Conservation (phyloP, 176 grass and related monocot species). For the Saccharum officinarum region DNA sequence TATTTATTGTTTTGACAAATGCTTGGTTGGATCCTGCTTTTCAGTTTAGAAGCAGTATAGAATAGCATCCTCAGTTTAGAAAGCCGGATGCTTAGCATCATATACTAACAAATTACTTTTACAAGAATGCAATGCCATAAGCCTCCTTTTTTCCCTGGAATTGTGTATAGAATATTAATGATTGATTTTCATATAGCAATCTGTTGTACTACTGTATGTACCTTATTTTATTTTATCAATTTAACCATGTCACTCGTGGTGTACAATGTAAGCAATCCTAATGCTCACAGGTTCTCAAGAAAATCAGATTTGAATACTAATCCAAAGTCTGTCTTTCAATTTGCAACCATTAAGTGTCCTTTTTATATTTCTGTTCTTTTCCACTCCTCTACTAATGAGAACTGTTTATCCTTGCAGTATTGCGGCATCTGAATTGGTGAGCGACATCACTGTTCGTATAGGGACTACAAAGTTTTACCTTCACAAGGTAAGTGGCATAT, state of each 20-base stretch:
- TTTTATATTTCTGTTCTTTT: slow-evolving; percentile 23
- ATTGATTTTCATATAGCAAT: background rate
- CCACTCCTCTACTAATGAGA: slow-evolving; percentile 5
- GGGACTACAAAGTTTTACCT: slow-evolving; percentile 82
- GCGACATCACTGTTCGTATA: slow-evolving; percentile 73
- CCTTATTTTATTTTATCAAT: background rate
- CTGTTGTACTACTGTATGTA: background rate
- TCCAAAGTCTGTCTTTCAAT: background rate
- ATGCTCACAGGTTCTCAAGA: background rate
- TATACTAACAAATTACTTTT: background rate
- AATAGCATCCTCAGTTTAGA: background rate
- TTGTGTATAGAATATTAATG: background rate
- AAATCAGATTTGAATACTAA: background rate
- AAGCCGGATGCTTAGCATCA: background rate
- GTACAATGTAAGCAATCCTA: background rate
- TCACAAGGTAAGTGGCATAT: slow-evolving; percentile 73
- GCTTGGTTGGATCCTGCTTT: background rate
- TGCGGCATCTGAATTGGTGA: slow-evolving; percentile 63
- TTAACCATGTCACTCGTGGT: background rate
- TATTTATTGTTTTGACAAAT: background rate
- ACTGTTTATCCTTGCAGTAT: slow-evolving; percentile 63
- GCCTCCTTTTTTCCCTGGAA: background rate
- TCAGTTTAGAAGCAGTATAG: background rate
- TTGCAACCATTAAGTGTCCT: background rate
- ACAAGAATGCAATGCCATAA: background rate